Conservation (phyloP, 139 green algal species). For the Protoeuglena noctilucae region DNA sequence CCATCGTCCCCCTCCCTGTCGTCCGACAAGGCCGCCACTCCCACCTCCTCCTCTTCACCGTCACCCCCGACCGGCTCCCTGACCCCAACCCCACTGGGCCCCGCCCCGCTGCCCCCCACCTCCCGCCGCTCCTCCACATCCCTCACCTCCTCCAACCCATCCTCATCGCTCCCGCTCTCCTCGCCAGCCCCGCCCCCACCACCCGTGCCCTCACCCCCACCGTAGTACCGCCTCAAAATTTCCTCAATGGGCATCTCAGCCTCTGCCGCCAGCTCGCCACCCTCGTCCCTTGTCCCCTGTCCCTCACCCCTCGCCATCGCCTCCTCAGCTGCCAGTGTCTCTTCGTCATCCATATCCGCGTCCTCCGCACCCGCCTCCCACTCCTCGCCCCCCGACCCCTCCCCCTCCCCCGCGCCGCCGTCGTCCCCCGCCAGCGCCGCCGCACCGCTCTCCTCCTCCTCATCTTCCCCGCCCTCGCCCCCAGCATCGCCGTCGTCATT, state of each 20-base stretch:
- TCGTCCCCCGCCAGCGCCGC: constrained; percentile 9
- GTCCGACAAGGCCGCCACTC: too few species aligned
- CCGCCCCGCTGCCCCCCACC: constrained; percentile 3
- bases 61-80: too few species aligned
- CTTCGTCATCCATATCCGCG: constrained; percentile 4
- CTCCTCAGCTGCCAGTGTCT: constrained; percentile 26
- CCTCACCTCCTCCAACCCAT: constrained; percentile 4
- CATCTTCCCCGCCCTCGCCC: constrained; percentile 7
- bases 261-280: constrained; percentile 19
- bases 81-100: too few species aligned
- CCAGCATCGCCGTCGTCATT: constrained; percentile 2
- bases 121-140: constrained; percentile 9
- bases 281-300: background rate
- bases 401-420: constrained; percentile 5
- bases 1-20: too few species aligned
- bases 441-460: constrained; percentile 5
- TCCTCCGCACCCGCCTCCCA: background rate
- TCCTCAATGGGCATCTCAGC: constrained; percentile 22
- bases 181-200: too few species aligned
- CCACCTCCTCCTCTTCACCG: background rate
- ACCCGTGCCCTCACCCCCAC: background rate
- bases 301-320: background rate
- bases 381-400: constrained; percentile 4
- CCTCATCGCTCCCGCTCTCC: constrained; percentile 6
- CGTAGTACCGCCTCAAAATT: constrained; percentile 17